Evolutionary conservation across 1,284 basidiomycete genomes (phyloP).

Genomic region (Thecaphora frezii): DNA sequence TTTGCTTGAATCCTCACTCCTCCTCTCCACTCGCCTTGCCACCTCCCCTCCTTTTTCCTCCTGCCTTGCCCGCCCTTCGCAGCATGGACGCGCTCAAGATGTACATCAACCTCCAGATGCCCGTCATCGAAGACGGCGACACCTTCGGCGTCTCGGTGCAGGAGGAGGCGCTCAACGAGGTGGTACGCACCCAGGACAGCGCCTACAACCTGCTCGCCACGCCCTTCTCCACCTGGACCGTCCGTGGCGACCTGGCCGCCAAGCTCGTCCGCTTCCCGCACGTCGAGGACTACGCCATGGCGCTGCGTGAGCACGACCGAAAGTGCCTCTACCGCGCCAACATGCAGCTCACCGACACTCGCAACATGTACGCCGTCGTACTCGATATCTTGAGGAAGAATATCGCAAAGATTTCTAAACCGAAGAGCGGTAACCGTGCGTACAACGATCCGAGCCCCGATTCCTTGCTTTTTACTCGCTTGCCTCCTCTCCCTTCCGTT

Average conservation of each 20-base stretch:
- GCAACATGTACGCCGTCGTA: slow-evolving; percentile 39
- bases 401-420: slow-evolving; percentile 35
- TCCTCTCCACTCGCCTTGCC: too few species aligned
- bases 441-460: too few species aligned
- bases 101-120: slow-evolving; percentile 42
- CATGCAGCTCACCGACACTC: slow-evolving; percentile 33
- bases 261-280: slow-evolving; percentile 32
- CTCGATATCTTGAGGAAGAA: slow-evolving; percentile 36
- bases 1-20: too few species aligned
- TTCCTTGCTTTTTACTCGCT: too few species aligned
- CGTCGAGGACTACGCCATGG: slow-evolving; percentile 23
- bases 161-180: slow-evolving; percentile 39
- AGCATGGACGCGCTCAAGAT: slow-evolving; percentile 33
- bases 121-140: slow-evolving; percentile 41
- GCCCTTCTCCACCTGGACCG: slow-evolving; percentile 21
- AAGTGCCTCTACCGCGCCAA: slow-evolving; percentile 24
- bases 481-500: neutral
- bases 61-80: too few species aligned
- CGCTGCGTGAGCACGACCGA: slow-evolving; percentile 28
- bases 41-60: neutral
- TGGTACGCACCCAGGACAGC: slow-evolving; percentile 30
- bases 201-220: slow-evolving; percentile 35
- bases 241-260: slow-evolving; percentile 28
- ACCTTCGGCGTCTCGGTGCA: slow-evolving; percentile 39
- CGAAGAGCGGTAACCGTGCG: slow-evolving; percentile 31